These are phyloP conservation scores for Fusarium sp. DNA, from an alignment of 2,329 filamentous ascomycete genomes.

Conservation along the genomic window DNA sequence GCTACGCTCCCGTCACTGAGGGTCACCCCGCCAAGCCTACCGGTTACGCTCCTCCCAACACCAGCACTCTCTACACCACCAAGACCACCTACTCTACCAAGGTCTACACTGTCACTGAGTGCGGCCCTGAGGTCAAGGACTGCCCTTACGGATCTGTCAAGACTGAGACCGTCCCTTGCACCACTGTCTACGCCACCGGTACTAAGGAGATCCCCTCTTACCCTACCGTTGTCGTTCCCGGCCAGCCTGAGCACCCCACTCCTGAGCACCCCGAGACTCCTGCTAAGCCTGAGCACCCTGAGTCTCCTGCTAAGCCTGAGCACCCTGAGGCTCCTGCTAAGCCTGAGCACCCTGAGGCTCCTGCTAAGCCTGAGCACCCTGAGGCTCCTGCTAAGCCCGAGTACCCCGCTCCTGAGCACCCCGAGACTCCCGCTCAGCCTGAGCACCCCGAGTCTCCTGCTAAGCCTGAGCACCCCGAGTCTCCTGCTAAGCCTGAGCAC, in stretches of 20 bases:
- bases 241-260: constrained; percentile 17
- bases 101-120: constrained; percentile 50
- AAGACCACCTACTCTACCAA: constrained; percentile 48
- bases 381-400: not conserved
- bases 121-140: constrained; percentile 45
- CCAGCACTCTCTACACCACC: constrained; percentile 47
- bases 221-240: constrained; percentile 30
- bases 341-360: constrained; percentile 19
- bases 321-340: constrained; percentile 10
- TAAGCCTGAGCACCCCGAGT: not conserved
- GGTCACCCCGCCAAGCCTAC: constrained; percentile 32
- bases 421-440: constrained; percentile 20
- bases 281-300: constrained; percentile 16
- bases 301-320: not conserved
- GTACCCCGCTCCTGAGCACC: not conserved
- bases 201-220: constrained; percentile 35
- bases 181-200: constrained; percentile 27
- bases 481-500: constrained; percentile 16
- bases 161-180: constrained; percentile 35
- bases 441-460: too few species aligned
- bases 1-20: constrained; percentile 23
- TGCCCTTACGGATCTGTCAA: constrained; percentile 49
- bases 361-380: constrained; percentile 17
- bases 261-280: constrained; percentile 2
- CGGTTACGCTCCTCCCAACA: constrained; percentile 28